Percentiles rank a stretch among this genome's conserved stretches.
Conservation (phyloP, 1,284 basidiomycete genomes). For the Xerocomus cyaneibrunnescens region DNA sequence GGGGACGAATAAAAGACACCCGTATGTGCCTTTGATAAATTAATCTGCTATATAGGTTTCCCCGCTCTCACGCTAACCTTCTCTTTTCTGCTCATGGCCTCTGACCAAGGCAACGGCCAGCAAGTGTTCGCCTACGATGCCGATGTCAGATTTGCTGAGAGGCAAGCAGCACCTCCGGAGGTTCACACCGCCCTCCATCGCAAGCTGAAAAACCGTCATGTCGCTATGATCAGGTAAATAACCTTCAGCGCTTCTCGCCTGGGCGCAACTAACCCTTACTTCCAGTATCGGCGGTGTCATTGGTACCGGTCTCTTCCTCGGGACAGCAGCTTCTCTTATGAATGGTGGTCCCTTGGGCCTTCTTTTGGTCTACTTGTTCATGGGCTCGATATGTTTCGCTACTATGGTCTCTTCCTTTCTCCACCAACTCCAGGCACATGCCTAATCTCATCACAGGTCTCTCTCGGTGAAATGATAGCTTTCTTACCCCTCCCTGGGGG, state of each 20-base stretch:
- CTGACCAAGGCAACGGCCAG: constrained; percentile 4
- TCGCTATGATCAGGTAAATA: constrained; percentile 35
- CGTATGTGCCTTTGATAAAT: too few species aligned
- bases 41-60: background rate
- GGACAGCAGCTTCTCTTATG: constrained; percentile 31
- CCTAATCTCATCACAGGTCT: constrained; percentile 17
- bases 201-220: constrained; percentile 34
- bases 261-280: background rate
- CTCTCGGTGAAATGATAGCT: constrained; percentile 37
- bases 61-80: background rate
- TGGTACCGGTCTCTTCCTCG: constrained; percentile 49
- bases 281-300: constrained; percentile 44
- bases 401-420: constrained; percentile 24
- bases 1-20: too few species aligned
- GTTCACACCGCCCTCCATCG: constrained; percentile 21
- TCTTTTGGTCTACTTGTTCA: constrained; percentile 33
- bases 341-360: constrained; percentile 35
- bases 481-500: constrained; percentile 52
- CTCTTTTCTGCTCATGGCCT: constrained; percentile 14
- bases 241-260: background rate
- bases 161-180: background rate
- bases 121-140: background rate
- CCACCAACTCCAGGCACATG: too few species aligned
- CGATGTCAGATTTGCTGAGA: constrained; percentile 9
- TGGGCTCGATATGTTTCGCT: constrained; percentile 36